A percentile compares a stretch with the other conserved stretches of the same genome.
These are phyloP conservation scores for Boletus rufocinnamomeus DNA, from an alignment of 768 basidiomycete species.

Conservation along the genomic window DNA sequence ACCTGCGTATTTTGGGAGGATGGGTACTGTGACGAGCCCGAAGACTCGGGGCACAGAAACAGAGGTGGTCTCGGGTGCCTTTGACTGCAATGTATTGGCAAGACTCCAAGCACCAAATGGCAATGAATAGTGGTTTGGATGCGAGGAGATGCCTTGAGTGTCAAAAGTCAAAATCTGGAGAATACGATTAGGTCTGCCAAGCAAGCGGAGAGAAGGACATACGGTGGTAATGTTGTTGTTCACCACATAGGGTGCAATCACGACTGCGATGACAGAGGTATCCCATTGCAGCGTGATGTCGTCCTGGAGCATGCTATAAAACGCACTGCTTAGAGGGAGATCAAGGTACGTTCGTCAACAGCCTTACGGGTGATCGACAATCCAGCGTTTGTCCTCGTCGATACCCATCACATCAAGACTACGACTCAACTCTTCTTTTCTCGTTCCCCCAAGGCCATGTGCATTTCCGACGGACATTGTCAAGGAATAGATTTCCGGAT, in stretches of 20 bases:
- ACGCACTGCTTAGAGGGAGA: conserved; percentile 20
- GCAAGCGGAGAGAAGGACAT: conserved; percentile 23
- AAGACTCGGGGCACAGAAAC: conserved; percentile 48
- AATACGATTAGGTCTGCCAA: not conserved
- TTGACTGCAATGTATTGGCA: conserved; percentile 31
- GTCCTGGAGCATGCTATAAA: conserved; percentile 66
- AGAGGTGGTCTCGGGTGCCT: conserved; percentile 31
- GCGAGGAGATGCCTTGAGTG: conserved; percentile 68
- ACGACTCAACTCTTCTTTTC: conserved; percentile 57
- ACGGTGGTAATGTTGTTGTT: conserved; percentile 66
- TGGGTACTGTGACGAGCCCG: conserved; percentile 59
- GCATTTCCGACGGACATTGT: conserved; percentile 82
- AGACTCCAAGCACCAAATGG: conserved; percentile 55
- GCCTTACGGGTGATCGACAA: conserved; percentile 74
- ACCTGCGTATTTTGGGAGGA: conserved; percentile 62
- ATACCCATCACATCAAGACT: conserved; percentile 75
- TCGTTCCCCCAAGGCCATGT: conserved; percentile 65
- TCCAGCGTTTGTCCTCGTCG: conserved; percentile 49
- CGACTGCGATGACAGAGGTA: conserved; percentile 53
- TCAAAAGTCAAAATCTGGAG: conserved; percentile 87
- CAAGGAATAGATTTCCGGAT: conserved; percentile 53
- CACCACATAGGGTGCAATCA: conserved; percentile 59
- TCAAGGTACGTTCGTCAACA: conserved; percentile 3
- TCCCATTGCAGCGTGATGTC: conserved; percentile 72
- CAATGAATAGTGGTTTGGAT: conserved; percentile 84